A percentile compares a stretch with the other conserved stretches of the same genome.
Evolutionary conservation across 2,329 filamentous ascomycete genomes (phyloP).

Genomic region (Chrysoporthe cubensis): DNA sequence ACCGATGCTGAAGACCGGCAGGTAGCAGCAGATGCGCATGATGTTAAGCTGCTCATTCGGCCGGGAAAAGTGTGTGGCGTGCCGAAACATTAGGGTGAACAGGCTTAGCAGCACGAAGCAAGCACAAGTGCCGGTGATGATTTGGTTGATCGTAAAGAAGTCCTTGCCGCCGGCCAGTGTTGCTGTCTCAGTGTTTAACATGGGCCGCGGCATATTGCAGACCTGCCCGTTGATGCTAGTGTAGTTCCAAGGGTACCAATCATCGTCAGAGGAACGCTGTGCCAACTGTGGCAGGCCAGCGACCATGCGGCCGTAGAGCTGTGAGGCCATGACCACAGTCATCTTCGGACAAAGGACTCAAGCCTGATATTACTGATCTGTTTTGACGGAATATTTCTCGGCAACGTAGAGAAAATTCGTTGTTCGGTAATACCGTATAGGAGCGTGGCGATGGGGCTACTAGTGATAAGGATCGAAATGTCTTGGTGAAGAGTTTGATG

Average conservation of each 20-base stretch:
- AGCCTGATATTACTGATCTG: no score
- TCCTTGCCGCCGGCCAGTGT: conserved; percentile 24
- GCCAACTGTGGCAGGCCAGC: conserved; percentile 14
- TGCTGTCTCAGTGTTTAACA: conserved; percentile 23
- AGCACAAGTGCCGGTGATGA: conserved; percentile 27
- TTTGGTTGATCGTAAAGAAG: conserved; percentile 28
- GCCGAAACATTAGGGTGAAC: conserved; percentile 23
- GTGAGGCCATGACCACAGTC: conserved; percentile 14
- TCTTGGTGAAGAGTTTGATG: neutral
- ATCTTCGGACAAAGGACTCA: neutral
- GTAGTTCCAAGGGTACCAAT: conserved; percentile 23
- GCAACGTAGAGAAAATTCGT: neutral
- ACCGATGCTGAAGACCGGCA: conserved; percentile 45
- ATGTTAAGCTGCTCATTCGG: conserved; percentile 48
- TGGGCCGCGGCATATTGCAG: conserved; percentile 26
- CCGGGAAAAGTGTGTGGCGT: conserved; percentile 41
- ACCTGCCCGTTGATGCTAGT: conserved; percentile 24
- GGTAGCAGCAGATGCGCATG: conserved; percentile 45
- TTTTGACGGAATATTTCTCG: neutral
- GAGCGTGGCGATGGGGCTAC: neutral
- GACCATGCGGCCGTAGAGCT: conserved; percentile 18
- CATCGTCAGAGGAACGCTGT: neutral
- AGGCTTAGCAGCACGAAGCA: conserved; percentile 25
- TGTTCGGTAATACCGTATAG: neutral
- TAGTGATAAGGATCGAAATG: neutral